A percentile compares a stretch with the other conserved stretches of the same genome.
phyloP scores from a whole-genome alignment of 2,329 filamentous ascomycete species.

The Rutstroemia sp. region DNA sequence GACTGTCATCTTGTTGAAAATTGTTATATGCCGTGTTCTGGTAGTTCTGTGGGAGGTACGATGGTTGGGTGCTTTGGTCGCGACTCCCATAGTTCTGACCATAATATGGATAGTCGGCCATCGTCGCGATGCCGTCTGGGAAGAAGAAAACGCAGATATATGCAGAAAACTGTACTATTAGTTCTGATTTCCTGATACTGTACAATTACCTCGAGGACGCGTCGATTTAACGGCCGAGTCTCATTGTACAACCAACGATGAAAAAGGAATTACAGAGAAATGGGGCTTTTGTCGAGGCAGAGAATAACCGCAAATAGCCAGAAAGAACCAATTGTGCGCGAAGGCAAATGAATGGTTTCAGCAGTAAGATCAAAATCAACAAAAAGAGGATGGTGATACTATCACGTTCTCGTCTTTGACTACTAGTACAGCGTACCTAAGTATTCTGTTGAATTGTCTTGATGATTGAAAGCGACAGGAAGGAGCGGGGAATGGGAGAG shows the following conservation, averaged over 20 bases:
- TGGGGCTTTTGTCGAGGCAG: not conserved
- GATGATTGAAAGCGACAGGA: not conserved
- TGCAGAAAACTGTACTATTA: constrained; percentile 1
- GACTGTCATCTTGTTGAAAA: constrained; percentile 20
- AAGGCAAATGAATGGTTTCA: not conserved
- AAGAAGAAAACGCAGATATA: not conserved
- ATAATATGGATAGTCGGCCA: constrained; percentile 43
- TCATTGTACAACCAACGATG: constrained; percentile 21
- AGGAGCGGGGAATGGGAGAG: not conserved
- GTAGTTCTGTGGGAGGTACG: constrained; percentile 21
- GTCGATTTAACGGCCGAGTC: constrained; percentile 18
- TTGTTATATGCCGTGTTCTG: constrained; percentile 20
- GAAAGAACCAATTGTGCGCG: not conserved
- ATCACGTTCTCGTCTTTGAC: not conserved
- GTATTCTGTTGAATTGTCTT: not conserved
- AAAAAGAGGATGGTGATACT: constrained; percentile 2
- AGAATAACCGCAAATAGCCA: not conserved
- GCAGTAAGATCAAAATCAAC: not conserved
- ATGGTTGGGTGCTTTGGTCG: constrained; percentile 19
- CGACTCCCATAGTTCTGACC: constrained; percentile 27
- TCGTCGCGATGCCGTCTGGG: constrained; percentile 20
- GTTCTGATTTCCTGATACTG: not conserved
- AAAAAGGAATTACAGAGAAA: constrained; percentile 4
- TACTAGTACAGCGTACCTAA: not conserved
- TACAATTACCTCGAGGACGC: constrained; percentile 12